Conservation (phyloP, 495 filamentous ascomycete genomes). For the Halenospora varia region DNA sequence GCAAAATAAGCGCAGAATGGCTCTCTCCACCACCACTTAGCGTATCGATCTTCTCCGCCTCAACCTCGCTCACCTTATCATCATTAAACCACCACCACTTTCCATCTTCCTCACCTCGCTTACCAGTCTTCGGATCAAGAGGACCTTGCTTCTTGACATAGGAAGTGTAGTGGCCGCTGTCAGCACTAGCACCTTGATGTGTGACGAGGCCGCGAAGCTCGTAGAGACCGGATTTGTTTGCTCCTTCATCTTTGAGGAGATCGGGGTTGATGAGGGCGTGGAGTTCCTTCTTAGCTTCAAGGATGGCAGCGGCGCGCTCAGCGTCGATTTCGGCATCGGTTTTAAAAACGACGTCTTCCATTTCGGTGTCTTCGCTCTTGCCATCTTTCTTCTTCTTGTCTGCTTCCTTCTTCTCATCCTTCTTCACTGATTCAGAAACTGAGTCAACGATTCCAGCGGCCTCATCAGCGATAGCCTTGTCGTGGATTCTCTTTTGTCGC, state of each 20-base stretch:
- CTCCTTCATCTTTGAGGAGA: constrained; percentile 68
- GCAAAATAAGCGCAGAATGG: constrained; percentile 88
- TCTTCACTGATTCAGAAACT: constrained; percentile 24
- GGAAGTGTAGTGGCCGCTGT: constrained; percentile 96
- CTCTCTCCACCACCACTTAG: constrained; percentile 93
- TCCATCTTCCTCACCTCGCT: constrained; percentile 73
- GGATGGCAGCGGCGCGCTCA: constrained; percentile 68
- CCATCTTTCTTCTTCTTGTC: constrained; percentile 32
- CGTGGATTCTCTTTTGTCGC: constrained; percentile 72
- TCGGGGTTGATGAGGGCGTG: constrained; percentile 67
- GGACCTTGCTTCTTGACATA: constrained; percentile 88
- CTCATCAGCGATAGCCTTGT: constrained; percentile 53
- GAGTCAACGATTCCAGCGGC: constrained; percentile 29
- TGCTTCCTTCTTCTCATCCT: constrained; percentile 37
- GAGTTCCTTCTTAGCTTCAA: constrained; percentile 79
- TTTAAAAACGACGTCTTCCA: constrained; percentile 75
- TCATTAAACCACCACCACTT: constrained; percentile 99
- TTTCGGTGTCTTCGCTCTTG: constrained; percentile 56
- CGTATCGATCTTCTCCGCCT: constrained; percentile 83
- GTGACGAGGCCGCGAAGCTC: constrained; percentile 93
- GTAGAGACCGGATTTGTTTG: constrained; percentile 90
- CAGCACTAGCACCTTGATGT: constrained; percentile 95
- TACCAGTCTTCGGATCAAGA: constrained; percentile 61
- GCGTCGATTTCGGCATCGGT: constrained; percentile 89
- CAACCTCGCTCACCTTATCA: constrained; percentile 92